These are phyloP conservation scores for Ceratocystis variospora DNA, from an alignment of 2,329 filamentous ascomycete species.

Conservation along the genomic window DNA sequence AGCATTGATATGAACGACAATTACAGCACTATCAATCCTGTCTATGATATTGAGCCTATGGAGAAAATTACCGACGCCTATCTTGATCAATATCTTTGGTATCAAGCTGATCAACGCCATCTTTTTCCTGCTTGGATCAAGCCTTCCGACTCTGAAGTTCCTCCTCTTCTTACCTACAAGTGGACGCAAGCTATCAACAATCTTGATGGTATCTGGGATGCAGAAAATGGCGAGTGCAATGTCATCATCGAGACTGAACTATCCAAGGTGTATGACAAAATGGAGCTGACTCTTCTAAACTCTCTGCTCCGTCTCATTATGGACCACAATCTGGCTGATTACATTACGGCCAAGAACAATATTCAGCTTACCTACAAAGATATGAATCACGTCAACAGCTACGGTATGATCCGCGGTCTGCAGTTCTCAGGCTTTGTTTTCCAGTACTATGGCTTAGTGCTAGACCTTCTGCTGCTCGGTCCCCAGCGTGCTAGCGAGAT, in stretches of 20 bases:
- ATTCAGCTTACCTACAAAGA: slow-evolving; percentile 98
- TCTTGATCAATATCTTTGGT: slow-evolving; percentile 97
- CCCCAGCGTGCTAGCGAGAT: slow-evolving; percentile 96
- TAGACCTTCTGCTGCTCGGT: slow-evolving; percentile 82
- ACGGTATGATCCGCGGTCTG: slow-evolving; percentile 92
- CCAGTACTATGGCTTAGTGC: slow-evolving; percentile 93
- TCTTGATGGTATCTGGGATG: slow-evolving; percentile 86
- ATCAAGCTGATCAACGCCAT: slow-evolving; percentile 93
- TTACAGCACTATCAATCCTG: slow-evolving; percentile 96
- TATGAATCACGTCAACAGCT: slow-evolving; percentile 99
- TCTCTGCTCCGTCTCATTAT: slow-evolving; percentile 87
- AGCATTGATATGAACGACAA: slow-evolving; percentile 99
- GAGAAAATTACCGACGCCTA: slow-evolving; percentile 99
- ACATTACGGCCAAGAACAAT: slow-evolving; percentile 99
- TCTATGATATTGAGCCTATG: slow-evolving; percentile 97
- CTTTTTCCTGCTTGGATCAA: slow-evolving; percentile 99
- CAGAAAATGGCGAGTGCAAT: slow-evolving; percentile 86
- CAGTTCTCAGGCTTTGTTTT: slow-evolving; percentile 99
- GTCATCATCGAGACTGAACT: slow-evolving; percentile 97
- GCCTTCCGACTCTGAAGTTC: slow-evolving; percentile 94
- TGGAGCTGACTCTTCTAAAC: slow-evolving; percentile 90
- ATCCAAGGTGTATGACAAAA: slow-evolving; percentile 99
- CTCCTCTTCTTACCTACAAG: slow-evolving; percentile 87
- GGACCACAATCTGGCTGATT: slow-evolving; percentile 98
- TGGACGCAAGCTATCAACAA: slow-evolving; percentile 99